A percentile compares a stretch with the other conserved stretches of the same genome.
These are phyloP conservation scores for Sarcodon aspratus DNA, from an alignment of 768 basidiomycete genomes.

Conservation along the genomic window DNA sequence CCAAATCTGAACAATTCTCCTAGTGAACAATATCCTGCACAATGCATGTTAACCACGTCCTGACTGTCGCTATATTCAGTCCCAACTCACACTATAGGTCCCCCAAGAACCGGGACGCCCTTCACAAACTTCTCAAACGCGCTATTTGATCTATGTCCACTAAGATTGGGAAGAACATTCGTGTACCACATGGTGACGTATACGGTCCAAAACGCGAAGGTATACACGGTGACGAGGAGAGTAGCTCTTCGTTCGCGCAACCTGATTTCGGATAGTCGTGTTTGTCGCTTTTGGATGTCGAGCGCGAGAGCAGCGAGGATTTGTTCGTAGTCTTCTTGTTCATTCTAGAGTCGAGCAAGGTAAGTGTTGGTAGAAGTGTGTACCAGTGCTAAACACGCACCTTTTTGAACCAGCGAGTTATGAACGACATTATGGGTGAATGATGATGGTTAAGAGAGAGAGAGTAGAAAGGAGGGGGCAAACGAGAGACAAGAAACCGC, in stretches of 20 bases:
- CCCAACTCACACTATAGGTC: constrained; percentile 65
- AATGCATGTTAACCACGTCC: not conserved
- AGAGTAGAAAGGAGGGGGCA: too few relatives aligned
- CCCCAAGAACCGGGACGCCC: constrained; percentile 50
- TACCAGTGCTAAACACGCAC: constrained; percentile 1
- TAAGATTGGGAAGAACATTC: constrained; percentile 36
- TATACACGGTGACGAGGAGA: constrained; percentile 67
- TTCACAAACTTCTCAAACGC: constrained; percentile 32
- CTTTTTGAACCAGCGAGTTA: constrained; percentile 12
- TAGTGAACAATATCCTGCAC: constrained; percentile 59
- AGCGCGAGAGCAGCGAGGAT: constrained; percentile 54
- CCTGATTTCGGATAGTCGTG: constrained; percentile 72
- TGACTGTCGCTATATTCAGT: not conserved
- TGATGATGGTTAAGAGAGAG: not conserved
- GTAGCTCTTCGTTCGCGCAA: constrained; percentile 73
- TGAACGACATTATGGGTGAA: constrained; percentile 6
- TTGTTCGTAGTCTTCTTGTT: constrained; percentile 69
- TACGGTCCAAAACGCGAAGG: constrained; percentile 58
- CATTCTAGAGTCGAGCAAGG: constrained; percentile 20
- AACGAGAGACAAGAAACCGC: too few relatives aligned
- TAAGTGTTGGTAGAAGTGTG: not conserved
- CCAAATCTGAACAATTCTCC: constrained; percentile 78
- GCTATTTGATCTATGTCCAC: constrained; percentile 12
- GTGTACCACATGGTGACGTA: constrained; percentile 72
- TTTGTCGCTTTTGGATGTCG: constrained; percentile 65